phyloP scores from a whole-genome alignment of 345 rosid genomes.

The Arabidopsis arenosa region DNA sequence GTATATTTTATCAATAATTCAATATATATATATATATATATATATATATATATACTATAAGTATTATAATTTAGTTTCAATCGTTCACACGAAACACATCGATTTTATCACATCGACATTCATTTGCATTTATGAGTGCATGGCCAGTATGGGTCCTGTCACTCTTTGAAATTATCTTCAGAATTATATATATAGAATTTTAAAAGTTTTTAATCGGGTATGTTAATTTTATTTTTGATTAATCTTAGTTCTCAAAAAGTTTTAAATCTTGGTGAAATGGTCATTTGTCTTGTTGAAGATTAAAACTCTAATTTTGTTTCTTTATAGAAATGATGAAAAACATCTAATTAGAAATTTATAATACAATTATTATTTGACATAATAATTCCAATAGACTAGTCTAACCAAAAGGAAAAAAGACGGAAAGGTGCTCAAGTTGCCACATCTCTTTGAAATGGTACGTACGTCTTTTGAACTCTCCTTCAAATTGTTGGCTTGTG shows the following conservation, averaged over 20 bases:
- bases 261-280: no score
- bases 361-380: background rate
- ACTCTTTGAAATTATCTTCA: conserved; percentile 17
- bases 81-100: conserved; percentile 27
- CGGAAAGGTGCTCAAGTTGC: conserved; percentile 39
- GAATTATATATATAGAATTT: background rate
- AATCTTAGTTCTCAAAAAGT: background rate
- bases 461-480: conserved; percentile 39
- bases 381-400: background rate
- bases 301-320: background rate
- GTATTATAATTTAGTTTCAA: background rate
- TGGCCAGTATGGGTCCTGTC: conserved; percentile 36
- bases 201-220: background rate
- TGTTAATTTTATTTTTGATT: background rate
- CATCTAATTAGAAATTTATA: background rate
- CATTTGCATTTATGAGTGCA: conserved; percentile 25
- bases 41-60: no score
- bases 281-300: background rate
- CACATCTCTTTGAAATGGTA: conserved; percentile 37
- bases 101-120: conserved; percentile 31
- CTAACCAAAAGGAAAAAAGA: background rate
- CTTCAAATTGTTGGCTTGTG: conserved; percentile 17
- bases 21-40: background rate
- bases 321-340: background rate
- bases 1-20: background rate